A percentile compares a stretch with the other conserved stretches of the same genome.
Evolutionary conservation across 1,284 basidiomycete species (phyloP).

Genomic region (Heterobasidion parviporum): DNA sequence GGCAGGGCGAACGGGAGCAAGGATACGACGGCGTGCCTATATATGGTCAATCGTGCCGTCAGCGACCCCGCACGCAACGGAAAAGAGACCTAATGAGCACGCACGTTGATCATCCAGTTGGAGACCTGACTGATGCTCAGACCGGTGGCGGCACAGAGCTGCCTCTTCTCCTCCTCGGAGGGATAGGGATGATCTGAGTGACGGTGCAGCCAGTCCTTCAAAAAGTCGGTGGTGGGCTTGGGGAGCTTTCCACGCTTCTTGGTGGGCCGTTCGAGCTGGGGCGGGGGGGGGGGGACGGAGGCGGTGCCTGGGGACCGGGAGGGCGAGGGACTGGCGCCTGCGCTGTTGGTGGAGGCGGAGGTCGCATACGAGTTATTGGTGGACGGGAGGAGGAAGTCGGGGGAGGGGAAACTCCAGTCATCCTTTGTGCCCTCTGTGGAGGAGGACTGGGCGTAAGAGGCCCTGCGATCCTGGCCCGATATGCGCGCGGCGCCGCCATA

Average conservation of each 20-base stretch:
- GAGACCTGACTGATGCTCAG: slow-evolving; percentile 84
- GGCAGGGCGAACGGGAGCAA: slow-evolving; percentile 70
- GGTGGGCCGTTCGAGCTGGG: slow-evolving; percentile 62
- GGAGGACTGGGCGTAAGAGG: slow-evolving; percentile 17
- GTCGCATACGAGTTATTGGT: slow-evolving; percentile 21
- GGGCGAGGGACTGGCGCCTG: slow-evolving; percentile 25
- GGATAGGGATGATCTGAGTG: slow-evolving; percentile 89
- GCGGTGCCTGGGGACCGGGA: slow-evolving; percentile 45
- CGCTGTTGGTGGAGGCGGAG: slow-evolving; percentile 23
- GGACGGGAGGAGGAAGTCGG: slow-evolving; percentile 28
- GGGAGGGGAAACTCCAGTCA: slow-evolving; percentile 41
- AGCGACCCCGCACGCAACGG: background rate
- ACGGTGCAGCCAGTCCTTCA: slow-evolving; percentile 86
- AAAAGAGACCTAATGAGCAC: slow-evolving; percentile 17
- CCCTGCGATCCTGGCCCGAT: slow-evolving; percentile 57
- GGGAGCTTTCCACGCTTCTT: slow-evolving; percentile 83
- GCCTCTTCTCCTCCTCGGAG: slow-evolving; percentile 86
- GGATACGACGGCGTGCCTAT: slow-evolving; percentile 72
- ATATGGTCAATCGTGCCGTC: slow-evolving; percentile 5
- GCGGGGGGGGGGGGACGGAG: slow-evolving; percentile 34
- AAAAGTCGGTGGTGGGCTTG: slow-evolving; percentile 83
- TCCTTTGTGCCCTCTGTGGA: slow-evolving; percentile 19
- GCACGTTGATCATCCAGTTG: slow-evolving; percentile 87
- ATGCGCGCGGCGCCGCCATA: slow-evolving; percentile 60
- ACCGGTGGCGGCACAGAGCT: slow-evolving; percentile 77